Evolutionary conservation across 257 asterid genomes (phyloP), one percentile per base, ranked within the genome.

Genomic region (Avicennia marina): DNA sequence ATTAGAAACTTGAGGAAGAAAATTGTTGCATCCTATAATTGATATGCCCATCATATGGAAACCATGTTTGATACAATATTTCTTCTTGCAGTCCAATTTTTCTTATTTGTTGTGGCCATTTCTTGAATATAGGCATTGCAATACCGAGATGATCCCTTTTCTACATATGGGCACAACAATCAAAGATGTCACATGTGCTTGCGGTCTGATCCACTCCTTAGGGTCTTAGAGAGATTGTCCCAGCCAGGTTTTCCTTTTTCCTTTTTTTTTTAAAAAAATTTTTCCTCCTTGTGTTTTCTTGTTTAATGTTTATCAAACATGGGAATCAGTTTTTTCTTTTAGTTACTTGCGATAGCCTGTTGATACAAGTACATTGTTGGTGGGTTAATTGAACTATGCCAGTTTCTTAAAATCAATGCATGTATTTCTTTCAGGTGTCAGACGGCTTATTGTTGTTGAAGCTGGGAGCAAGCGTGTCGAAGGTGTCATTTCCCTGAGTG

Each of bases 401-500:
- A 27, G 40, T 12, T 16, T 7, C 17, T 12, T 21, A 12, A 22
- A 12, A 10, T 11, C 16, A 7, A 16, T 49, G 7, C 7, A 49
- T 22, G 31, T n/a, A 3, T 31, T 7, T 22, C 41, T 21, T 68
- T 58, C 81, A 90, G 98, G 95, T 56, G 95, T 87, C 11, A 79
- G 98, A 64, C 85, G 96, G 55, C 71, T 90, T 36, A 67, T 90
- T 17, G 69, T 87, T 4, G 96, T 90, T 49, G 96, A 90, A 76
- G 94, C 98, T 46, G 98, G 98, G 71, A 90, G 91, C 82, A 90
- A 90, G 72, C 96, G 91, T 0, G 87, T 90, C 22, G 89, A 81
- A 68, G 98, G 98, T 47, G 83, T 90, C 40, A 60, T 90, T 53
- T 68, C 98, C 9, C 43, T 90, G 18, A 62, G 86, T 21, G 98